Evolutionary conservation across 164 flowering plant genomes (phyloP).

Genomic region (Protea cynaroides): DNA sequence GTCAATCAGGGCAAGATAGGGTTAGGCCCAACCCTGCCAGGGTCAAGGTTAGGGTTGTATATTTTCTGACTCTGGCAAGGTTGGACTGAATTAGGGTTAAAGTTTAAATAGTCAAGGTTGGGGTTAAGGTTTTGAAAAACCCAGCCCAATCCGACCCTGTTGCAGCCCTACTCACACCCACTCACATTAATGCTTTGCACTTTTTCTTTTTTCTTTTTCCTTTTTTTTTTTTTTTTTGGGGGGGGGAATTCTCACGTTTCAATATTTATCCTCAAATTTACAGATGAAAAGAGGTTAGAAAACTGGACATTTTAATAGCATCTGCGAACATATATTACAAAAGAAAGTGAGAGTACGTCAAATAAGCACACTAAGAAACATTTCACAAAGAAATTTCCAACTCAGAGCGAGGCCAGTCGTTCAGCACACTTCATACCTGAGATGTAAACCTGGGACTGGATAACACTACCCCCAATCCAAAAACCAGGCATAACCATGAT

Average conservation of each 20-base stretch:
- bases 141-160: too few species aligned
- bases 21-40: too few species aligned
- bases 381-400: not conserved
- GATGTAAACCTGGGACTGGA: slow-evolving; percentile 78
- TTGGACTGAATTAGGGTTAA: too few species aligned
- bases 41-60: too few species aligned
- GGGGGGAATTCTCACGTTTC: not conserved
- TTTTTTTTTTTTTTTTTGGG: too few species aligned
- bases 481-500: slow-evolving; percentile 97
- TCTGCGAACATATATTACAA: not conserved
- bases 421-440: slow-evolving; percentile 66
- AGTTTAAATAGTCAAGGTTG: too few species aligned
- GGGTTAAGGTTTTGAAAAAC: too few species aligned
- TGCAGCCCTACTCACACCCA: too few species aligned
- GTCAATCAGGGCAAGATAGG: too few species aligned
- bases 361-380: slow-evolving; percentile 17
- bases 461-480: slow-evolving; percentile 61
- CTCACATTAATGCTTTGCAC: too few species aligned
- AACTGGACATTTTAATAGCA: not conserved
- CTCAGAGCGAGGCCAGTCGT: slow-evolving; percentile 18
- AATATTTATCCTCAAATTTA: not conserved
- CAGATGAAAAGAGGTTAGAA: not conserved
- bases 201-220: too few species aligned
- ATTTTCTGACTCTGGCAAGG: too few species aligned
- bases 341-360: not conserved